Conservation (phyloP, 768 basidiomycete species). For the Lactarius akahatsu region DNA sequence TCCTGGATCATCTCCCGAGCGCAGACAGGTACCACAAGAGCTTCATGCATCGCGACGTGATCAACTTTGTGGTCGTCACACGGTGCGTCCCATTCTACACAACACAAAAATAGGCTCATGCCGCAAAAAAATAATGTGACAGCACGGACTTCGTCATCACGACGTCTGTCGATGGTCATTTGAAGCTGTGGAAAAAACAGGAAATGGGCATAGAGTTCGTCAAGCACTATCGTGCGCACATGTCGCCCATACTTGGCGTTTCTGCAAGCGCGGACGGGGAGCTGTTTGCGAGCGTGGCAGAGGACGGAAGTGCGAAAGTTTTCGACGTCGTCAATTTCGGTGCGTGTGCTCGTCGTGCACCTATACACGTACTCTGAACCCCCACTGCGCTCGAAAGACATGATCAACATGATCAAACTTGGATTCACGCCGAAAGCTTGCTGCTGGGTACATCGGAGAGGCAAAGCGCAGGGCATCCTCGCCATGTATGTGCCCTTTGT, state of each 20-base stretch:
- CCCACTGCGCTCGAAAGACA: conserved; percentile 53
- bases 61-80: conserved; percentile 88
- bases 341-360: conserved; percentile 39
- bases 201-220: conserved; percentile 95
- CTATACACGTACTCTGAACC: not conserved
- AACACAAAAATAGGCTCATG: not conserved
- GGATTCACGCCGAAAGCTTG: conserved; percentile 83
- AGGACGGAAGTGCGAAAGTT: conserved; percentile 90
- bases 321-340: conserved; percentile 99
- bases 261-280: conserved; percentile 90
- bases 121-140: not conserved
- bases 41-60: conserved; percentile 94
- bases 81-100: conserved; percentile 52
- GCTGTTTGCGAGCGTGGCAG: conserved; percentile 87
- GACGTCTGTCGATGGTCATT: conserved; percentile 89
- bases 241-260: conserved; percentile 73
- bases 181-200: conserved; percentile 99
- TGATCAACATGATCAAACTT: conserved; percentile 97
- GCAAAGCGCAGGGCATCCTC: conserved; percentile 82
- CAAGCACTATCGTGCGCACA: conserved; percentile 94
- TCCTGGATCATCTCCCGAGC: conserved; percentile 87
- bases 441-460: conserved; percentile 92
- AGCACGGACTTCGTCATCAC: conserved; percentile 95
- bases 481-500: conserved; percentile 66
- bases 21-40: conserved; percentile 95